Percentiles rank a stretch among this genome's conserved stretches.
phyloP scores from a whole-genome alignment of 768 basidiomycete genomes.

The Tremella yokohamensis region DNA sequence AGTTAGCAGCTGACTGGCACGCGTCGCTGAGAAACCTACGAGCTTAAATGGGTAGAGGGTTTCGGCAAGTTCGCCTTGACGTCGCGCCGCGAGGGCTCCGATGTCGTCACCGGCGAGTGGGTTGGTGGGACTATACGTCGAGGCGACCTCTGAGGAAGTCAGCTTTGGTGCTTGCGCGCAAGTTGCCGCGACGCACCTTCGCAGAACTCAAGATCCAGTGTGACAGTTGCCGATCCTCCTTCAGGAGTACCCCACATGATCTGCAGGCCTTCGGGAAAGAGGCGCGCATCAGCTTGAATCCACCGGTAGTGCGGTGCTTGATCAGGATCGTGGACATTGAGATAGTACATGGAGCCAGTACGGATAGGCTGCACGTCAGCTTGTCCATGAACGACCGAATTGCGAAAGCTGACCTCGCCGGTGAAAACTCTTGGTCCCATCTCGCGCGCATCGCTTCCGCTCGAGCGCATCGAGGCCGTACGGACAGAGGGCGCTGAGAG shows the following conservation, averaged over 20 bases:
- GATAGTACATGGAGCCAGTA: slow-evolving; percentile 81
- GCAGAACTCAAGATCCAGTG: slow-evolving; percentile 79
- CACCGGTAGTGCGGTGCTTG: slow-evolving; percentile 59
- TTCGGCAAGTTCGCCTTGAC: slow-evolving; percentile 57
- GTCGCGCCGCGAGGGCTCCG: slow-evolving; percentile 72
- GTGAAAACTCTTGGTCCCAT: slow-evolving; percentile 1
- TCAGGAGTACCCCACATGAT: slow-evolving; percentile 82
- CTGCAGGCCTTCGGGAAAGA: slow-evolving; percentile 66
- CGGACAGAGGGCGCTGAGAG: not conserved
- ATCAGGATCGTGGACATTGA: slow-evolving; percentile 85
- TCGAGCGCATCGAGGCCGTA: not conserved
- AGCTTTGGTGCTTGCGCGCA: not conserved
- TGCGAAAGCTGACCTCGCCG: slow-evolving; percentile 12
- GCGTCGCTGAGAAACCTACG: slow-evolving; percentile 16
- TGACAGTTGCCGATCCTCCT: slow-evolving; percentile 78
- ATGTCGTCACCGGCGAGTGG: slow-evolving; percentile 78
- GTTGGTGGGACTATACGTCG: slow-evolving; percentile 74
- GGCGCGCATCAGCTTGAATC: slow-evolving; percentile 76
- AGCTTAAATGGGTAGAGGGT: slow-evolving; percentile 85
- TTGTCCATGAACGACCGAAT: not conserved
- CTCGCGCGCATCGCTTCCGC: not conserved
- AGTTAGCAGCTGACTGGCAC: not conserved
- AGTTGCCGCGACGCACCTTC: slow-evolving; percentile 33
- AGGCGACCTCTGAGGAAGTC: slow-evolving; percentile 61
- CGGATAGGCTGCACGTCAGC: slow-evolving; percentile 64